phyloP scores from a whole-genome alignment of 495 filamentous ascomycete genomes.

The Daldinia decipiens region DNA sequence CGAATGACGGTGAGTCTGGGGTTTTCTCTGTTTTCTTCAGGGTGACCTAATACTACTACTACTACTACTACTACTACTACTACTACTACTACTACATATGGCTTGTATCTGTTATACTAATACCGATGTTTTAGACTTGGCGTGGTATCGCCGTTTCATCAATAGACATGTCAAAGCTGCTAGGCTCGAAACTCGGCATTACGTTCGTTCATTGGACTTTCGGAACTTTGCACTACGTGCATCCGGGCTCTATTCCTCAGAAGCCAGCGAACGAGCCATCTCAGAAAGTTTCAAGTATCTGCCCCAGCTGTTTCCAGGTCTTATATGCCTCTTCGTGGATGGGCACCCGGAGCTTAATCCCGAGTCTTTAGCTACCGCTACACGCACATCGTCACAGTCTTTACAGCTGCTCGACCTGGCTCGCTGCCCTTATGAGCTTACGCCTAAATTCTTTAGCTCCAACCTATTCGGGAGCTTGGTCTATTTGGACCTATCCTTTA shows the following conservation, averaged over 20 bases:
- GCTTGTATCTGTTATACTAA: background rate
- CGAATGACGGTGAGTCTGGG: slow-evolving; percentile 50
- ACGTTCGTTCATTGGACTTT: slow-evolving; percentile 53
- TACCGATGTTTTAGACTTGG: slow-evolving; percentile 45
- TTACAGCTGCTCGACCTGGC: slow-evolving; percentile 51
- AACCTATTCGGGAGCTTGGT: slow-evolving; percentile 49
- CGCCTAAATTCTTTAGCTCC: slow-evolving; percentile 45
- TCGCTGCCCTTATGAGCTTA: slow-evolving; percentile 47
- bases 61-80: no score
- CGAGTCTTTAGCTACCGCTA: slow-evolving; percentile 31
- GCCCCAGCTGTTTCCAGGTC: slow-evolving; percentile 46
- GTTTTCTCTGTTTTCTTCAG: background rate
- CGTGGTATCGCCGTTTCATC: slow-evolving; percentile 55
- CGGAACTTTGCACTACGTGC: slow-evolving; percentile 47
- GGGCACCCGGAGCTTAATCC: slow-evolving; percentile 51
- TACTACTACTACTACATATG: no score
- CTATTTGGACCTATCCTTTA: slow-evolving; percentile 58
- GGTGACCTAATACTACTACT: no score
- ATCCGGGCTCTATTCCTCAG: slow-evolving; percentile 48
- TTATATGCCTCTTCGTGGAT: slow-evolving; percentile 55
- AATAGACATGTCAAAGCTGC: slow-evolving; percentile 41
- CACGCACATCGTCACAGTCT: slow-evolving; percentile 15
- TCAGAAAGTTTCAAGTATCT: slow-evolving; percentile 47
- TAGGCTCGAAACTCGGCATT: slow-evolving; percentile 41
- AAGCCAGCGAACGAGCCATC: slow-evolving; percentile 46